Percentiles rank a stretch among this genome's conserved stretches.
phyloP scores from a whole-genome alignment of 495 filamentous ascomycete genomes.

The Rhypophila decipiens region DNA sequence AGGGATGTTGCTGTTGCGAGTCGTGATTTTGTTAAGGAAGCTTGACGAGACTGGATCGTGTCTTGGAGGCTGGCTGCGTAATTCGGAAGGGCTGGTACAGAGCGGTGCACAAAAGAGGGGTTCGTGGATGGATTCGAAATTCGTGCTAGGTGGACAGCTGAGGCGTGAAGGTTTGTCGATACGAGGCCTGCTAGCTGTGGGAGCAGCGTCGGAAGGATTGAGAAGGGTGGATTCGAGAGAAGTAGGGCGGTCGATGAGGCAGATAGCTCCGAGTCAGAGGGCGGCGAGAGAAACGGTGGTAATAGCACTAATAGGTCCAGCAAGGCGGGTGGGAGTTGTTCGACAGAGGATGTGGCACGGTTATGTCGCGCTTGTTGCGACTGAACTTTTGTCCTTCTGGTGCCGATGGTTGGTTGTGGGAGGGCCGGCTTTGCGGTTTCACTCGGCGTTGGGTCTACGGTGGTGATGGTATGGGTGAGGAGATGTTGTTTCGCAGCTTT shows the following conservation, averaged over 20 bases:
- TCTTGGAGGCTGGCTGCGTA: constrained; percentile 19
- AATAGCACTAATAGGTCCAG: constrained; percentile 40
- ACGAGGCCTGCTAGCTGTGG: constrained; percentile 33
- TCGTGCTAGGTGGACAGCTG: constrained; percentile 36
- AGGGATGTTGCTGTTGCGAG: constrained; percentile 24
- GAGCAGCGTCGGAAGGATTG: constrained; percentile 31
- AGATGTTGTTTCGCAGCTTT: constrained; percentile 33
- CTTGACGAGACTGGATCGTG: constrained; percentile 14
- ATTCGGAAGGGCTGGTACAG: constrained; percentile 33
- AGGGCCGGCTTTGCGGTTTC: constrained; percentile 10
- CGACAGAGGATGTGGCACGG: background rate
- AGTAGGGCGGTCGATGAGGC: constrained; percentile 24
- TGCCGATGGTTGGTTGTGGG: constrained; percentile 15
- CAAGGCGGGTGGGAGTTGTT: constrained; percentile 23
- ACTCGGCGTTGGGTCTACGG: constrained; percentile 11
- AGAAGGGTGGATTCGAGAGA: constrained; percentile 36
- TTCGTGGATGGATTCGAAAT: constrained; percentile 44
- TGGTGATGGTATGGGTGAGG: constrained; percentile 33
- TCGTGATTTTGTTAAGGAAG: constrained; percentile 25
- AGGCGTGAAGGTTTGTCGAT: constrained; percentile 32
- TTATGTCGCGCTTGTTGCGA: constrained; percentile 6
- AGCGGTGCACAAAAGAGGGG: constrained; percentile 45
- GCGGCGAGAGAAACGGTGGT: constrained; percentile 26
- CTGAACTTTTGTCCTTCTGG: constrained; percentile 9
- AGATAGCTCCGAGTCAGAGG: constrained; percentile 12